Conservation (phyloP, 768 basidiomycete genomes). For the Boletus insuetus region DNA sequence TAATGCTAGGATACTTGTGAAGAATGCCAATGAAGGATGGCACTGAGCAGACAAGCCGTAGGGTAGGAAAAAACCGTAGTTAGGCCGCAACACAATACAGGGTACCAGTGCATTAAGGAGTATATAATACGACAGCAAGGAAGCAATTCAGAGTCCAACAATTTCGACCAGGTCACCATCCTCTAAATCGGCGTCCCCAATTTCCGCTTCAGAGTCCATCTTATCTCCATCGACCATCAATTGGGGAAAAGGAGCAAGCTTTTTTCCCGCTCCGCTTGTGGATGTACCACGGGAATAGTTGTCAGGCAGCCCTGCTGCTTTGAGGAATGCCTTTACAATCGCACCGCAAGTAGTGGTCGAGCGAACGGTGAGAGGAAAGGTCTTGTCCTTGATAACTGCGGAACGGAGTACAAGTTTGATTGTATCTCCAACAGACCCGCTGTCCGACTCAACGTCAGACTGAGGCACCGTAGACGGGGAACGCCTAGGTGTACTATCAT, state of each 20-base stretch:
- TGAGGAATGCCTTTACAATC: slow-evolving; percentile 74
- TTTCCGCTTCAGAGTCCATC: slow-evolving; percentile 55
- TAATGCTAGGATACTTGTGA: slow-evolving; percentile 83
- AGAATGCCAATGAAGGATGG: slow-evolving; percentile 66
- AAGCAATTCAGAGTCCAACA: slow-evolving; percentile 45
- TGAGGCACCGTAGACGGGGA: slow-evolving; percentile 23
- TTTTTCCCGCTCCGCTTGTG: slow-evolving; percentile 36
- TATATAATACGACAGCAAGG: slow-evolving; percentile 6
- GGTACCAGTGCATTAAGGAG: slow-evolving; percentile 12
- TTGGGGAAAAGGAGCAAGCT: slow-evolving; percentile 22
- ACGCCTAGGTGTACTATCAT: slow-evolving; percentile 1
- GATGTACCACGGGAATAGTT: slow-evolving; percentile 42
- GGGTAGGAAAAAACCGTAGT: not conserved
- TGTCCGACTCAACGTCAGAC: slow-evolving; percentile 30
- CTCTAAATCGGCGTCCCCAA: slow-evolving; percentile 68
- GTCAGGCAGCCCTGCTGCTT: slow-evolving; percentile 57
- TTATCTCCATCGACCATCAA: slow-evolving; percentile 71
- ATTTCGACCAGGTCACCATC: slow-evolving; percentile 82
- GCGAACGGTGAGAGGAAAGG: slow-evolving; percentile 66
- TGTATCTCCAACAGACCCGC: slow-evolving; percentile 44
- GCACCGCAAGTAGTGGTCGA: slow-evolving; percentile 73
- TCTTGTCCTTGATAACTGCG: slow-evolving; percentile 42
- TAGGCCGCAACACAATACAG: not conserved
- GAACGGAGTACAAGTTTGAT: slow-evolving; percentile 71
- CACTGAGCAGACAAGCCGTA: slow-evolving; percentile 11